Evolutionary conservation across 2,329 filamentous ascomycete species (phyloP).

Genomic region (Fusarium nisikadoi): DNA sequence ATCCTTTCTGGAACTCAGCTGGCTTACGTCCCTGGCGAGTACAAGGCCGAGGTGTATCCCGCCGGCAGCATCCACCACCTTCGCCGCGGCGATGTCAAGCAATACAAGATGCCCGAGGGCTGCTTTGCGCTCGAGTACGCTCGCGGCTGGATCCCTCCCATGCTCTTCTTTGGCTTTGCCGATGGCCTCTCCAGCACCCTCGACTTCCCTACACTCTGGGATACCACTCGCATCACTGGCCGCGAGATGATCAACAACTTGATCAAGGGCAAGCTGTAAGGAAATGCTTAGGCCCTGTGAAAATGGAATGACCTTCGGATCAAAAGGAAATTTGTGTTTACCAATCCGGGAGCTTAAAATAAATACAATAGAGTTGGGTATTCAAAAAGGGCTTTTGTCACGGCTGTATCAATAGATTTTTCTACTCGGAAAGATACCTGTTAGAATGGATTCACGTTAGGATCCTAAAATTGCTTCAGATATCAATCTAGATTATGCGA

Average conservation of each 20-base stretch:
- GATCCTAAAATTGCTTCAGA: neutral
- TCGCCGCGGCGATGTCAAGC: slow-evolving; percentile 76
- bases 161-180: slow-evolving; percentile 90
- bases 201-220: slow-evolving; percentile 86
- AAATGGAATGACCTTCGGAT: neutral
- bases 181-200: slow-evolving; percentile 83
- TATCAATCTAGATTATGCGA: neutral
- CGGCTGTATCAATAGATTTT: slow-evolving; percentile 1
- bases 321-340: neutral
- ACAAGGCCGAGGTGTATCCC: slow-evolving; percentile 75
- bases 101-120: slow-evolving; percentile 81
- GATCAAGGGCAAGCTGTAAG: slow-evolving; percentile 74
- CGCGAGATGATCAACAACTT: slow-evolving; percentile 81
- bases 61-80: slow-evolving; percentile 78
- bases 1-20: slow-evolving; percentile 83
- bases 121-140: slow-evolving; percentile 89
- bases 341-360: neutral
- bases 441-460: neutral
- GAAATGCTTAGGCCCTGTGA: neutral
- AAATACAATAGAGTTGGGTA: neutral
- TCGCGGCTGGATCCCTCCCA: slow-evolving; percentile 89
- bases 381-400: neutral
- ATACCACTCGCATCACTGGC: slow-evolving; percentile 78
- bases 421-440: slow-evolving; percentile 3
- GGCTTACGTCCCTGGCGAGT: slow-evolving; percentile 76